These are phyloP conservation scores for Venturia effusa DNA, from an alignment of 2,329 filamentous ascomycete species.

Conservation along the genomic window DNA sequence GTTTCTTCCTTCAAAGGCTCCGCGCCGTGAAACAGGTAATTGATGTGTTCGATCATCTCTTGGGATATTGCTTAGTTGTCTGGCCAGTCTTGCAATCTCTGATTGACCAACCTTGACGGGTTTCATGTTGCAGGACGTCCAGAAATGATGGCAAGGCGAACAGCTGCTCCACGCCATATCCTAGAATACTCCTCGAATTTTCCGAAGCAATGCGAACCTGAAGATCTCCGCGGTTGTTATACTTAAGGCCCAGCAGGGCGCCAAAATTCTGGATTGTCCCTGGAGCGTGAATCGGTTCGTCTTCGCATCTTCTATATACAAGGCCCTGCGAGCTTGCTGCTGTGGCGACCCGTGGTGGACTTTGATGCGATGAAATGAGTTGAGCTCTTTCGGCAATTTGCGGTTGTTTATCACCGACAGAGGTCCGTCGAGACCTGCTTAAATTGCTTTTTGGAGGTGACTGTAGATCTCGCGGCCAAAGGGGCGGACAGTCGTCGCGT, in stretches of 20 bases:
- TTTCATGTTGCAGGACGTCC: background rate
- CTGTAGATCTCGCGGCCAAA: background rate
- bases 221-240: background rate
- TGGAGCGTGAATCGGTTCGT: background rate
- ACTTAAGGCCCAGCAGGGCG: background rate
- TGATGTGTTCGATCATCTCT: constrained; percentile 1
- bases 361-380: background rate
- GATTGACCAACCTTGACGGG: background rate
- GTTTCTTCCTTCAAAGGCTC: background rate
- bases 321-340: background rate
- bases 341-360: background rate
- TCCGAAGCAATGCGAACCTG: background rate
- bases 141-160: background rate
- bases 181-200: background rate
- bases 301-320: background rate
- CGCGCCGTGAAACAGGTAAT: background rate
- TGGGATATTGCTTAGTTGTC: background rate
- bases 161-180: background rate
- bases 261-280: background rate
- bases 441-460: background rate
- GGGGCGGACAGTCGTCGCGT: background rate
- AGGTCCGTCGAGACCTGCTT: background rate
- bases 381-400: background rate
- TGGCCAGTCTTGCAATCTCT: background rate
- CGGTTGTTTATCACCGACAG: background rate